phyloP scores from a whole-genome alignment of 2,329 filamentous ascomycete genomes.

The Sclerotinia minor region DNA sequence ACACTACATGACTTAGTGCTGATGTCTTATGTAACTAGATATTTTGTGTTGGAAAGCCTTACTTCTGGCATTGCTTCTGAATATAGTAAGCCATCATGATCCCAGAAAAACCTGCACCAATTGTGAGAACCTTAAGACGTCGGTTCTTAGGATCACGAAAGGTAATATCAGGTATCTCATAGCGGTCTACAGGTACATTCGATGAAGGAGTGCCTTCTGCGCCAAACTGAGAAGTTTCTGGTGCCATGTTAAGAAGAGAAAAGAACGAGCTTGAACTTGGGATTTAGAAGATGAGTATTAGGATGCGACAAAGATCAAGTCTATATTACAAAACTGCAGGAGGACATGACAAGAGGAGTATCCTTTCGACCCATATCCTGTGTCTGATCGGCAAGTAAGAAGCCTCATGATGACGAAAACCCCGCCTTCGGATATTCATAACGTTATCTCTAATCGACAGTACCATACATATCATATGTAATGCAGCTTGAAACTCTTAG shows the following conservation, averaged over 20 bases:
- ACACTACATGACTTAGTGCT: conserved; percentile 41
- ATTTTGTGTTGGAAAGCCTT: background rate
- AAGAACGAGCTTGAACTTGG: background rate
- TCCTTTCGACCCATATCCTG: background rate
- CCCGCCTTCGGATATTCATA: too few relatives aligned
- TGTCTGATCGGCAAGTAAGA: background rate
- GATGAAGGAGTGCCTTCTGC: background rate
- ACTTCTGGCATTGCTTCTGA: conserved; percentile 45
- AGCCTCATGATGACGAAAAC: background rate
- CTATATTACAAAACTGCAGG: background rate
- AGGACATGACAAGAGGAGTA: background rate
- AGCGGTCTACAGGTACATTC: background rate
- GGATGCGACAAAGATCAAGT: background rate
- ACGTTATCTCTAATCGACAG: too few relatives aligned
- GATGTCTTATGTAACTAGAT: background rate
- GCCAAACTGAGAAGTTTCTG: background rate
- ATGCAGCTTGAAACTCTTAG: too few relatives aligned
- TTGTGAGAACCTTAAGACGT: conserved; percentile 49
- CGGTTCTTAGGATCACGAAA: conserved; percentile 44
- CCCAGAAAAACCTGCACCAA: conserved; percentile 50
- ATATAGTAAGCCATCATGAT: conserved; percentile 52
- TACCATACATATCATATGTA: too few relatives aligned
- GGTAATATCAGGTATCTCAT: conserved; percentile 27
- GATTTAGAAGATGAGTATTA: background rate
- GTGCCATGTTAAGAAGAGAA: background rate